These are phyloP conservation scores for Diaporthe citrichinensis DNA, from an alignment of 2,329 filamentous ascomycete species.

Conservation along the genomic window DNA sequence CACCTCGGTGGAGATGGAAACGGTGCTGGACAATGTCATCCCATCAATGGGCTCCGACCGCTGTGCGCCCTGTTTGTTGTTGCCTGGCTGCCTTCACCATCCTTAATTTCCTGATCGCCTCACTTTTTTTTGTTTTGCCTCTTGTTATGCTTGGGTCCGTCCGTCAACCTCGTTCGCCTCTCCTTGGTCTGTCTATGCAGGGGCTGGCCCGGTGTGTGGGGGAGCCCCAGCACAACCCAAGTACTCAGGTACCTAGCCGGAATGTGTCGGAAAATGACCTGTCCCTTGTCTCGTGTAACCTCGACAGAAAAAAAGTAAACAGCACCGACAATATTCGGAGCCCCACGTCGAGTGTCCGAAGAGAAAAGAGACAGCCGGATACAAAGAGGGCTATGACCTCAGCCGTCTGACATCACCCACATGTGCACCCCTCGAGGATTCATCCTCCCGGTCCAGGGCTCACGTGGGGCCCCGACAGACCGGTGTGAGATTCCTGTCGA, in stretches of 20 bases:
- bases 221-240: not conserved
- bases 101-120: conserved; percentile 14
- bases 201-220: conserved; percentile 11
- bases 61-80: conserved; percentile 12
- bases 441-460: not conserved
- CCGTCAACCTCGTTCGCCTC: not conserved
- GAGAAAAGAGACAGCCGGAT: conserved; percentile 33
- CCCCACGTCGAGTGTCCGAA: conserved; percentile 25
- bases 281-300: conserved; percentile 36
- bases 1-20: conserved; percentile 14
- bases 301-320: conserved; percentile 27
- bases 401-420: conserved; percentile 21
- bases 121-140: not conserved
- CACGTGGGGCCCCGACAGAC: conserved; percentile 33
- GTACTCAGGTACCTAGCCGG: conserved; percentile 30
- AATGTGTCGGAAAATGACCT: conserved; percentile 39
- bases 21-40: conserved; percentile 20
- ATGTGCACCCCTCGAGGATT: conserved; percentile 5
- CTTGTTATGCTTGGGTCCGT: not conserved
- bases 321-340: conserved; percentile 39
- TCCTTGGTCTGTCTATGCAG: not conserved
- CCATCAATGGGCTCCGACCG: conserved; percentile 1
- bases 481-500: conserved; percentile 30
- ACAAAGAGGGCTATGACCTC: conserved; percentile 8
- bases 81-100: not conserved